Evolutionary conservation across 176 grass and related monocot genomes (phyloP).

Genomic region (Musa beccarii): DNA sequence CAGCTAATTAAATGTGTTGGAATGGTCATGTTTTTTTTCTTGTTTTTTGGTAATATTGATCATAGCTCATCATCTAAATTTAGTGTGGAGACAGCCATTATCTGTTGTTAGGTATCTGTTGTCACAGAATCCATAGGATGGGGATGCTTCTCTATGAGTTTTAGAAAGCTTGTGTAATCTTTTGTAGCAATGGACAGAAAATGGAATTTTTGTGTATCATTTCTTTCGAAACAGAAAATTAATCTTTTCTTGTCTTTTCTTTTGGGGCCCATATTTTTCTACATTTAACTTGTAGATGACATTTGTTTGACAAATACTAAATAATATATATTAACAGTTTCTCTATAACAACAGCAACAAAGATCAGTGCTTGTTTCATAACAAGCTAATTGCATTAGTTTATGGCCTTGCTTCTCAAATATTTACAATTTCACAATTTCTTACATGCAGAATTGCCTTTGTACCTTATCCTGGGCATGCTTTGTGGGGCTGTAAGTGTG

Average conservation of each 20-base stretch:
- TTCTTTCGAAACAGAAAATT: background rate
- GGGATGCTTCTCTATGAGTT: background rate
- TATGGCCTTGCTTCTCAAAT: background rate
- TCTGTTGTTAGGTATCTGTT: background rate
- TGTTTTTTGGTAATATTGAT: background rate
- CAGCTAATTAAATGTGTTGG: background rate
- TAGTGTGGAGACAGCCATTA: background rate
- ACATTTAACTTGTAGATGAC: background rate
- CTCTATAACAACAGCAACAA: too few relatives aligned
- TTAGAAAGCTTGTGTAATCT: background rate
- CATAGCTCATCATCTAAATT: background rate
- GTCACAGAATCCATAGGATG: background rate
- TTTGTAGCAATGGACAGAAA: background rate
- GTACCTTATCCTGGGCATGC: constrained; percentile 96
- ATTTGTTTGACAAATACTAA: background rate
- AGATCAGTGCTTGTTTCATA: too few relatives aligned
- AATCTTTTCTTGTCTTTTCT: background rate
- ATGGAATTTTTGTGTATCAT: background rate
- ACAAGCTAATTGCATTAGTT: background rate
- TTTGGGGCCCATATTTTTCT: background rate
- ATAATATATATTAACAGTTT: too few relatives aligned
- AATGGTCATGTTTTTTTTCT: background rate
- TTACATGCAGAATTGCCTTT: constrained; percentile 37
- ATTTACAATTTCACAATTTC: background rate
- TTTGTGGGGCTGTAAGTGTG: constrained; percentile 87